Evolutionary conservation across 768 basidiomycete genomes (phyloP), one percentile per base, ranked within the genome.

Genomic region (Tricholoma matsutake): DNA sequence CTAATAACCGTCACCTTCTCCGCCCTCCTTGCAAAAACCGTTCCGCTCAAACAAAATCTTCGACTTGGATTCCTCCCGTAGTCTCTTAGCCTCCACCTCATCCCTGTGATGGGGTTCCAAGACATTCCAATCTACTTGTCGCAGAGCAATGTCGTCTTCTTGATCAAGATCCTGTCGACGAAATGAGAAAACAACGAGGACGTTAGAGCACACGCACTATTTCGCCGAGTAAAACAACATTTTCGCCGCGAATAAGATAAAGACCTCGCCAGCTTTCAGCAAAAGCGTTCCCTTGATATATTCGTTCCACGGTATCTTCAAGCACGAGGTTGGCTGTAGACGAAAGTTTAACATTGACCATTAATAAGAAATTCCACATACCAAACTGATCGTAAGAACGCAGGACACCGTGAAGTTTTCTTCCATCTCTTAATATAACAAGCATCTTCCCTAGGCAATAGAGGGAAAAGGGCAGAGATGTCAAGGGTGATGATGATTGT

Each of bases 321-420:
- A 98, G 83, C 7, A 99, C 94, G 66, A 99, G 90, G 76, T 99
- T 99, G 65, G 97, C 97, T 99, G 58, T 56, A 9, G 49, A 56
- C 31, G 25, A 54, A 32, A 53, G 45, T 54, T 43, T 49, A 53
- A 29, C 18, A 55, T 41, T 29, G n/a, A 52, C 22, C 11, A 59
- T 35, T 31, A 11, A 11, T 39, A 28, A 43, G 51, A 63, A 55
- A 37, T 11, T 16, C 51, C 88, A 68, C 75, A 32, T 32, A 98
- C 97, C 97, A 68, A 98, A 99, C 71, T 99, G 97, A 80, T 99
- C 97, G 74, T 99, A 99, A 20, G 94, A 96, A 59, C 97, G 81
- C 67, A 99, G 79, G 54, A 99, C 96, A 45, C 97, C 97, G 68
- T 97, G 91, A 41, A 98, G 83, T 74, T 98, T 99, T 71, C 95